Percentiles rank a stretch among this genome's conserved stretches.
These are phyloP conservation scores for Niebla homalea DNA, from an alignment of 495 filamentous ascomycete species.

Conservation along the genomic window DNA sequence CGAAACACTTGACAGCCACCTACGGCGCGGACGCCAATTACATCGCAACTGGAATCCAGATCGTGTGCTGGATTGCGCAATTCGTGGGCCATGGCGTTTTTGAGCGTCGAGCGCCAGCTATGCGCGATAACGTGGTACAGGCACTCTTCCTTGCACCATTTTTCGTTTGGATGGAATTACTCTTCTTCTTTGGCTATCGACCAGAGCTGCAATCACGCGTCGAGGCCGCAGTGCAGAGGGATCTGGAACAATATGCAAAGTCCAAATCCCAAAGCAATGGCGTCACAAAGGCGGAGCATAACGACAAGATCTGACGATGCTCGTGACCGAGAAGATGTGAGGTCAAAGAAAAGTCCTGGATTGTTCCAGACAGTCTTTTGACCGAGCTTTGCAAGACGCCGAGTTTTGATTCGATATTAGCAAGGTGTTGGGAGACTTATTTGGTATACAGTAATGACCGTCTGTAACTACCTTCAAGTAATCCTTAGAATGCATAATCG, in stretches of 20 bases:
- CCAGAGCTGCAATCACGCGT: conserved; percentile 72
- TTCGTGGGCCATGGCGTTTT: conserved; percentile 87
- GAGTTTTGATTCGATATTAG: too few relatives aligned
- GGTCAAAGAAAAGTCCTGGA: too few relatives aligned
- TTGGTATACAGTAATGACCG: too few relatives aligned
- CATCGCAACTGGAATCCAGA: conserved; percentile 51
- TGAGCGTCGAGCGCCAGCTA: conserved; percentile 74
- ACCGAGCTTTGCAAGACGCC: too few relatives aligned
- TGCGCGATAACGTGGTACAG: conserved; percentile 83
- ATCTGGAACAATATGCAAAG: conserved; percentile 46
- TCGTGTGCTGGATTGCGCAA: conserved; percentile 73
- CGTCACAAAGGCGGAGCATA: conserved; percentile 10
- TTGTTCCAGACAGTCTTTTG: too few relatives aligned
- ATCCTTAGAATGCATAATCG: too few relatives aligned
- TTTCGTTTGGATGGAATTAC: conserved; percentile 92
- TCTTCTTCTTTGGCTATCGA: conserved; percentile 85
- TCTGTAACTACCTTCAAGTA: too few relatives aligned
- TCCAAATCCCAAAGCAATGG: conserved; percentile 22
- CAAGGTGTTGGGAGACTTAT: too few relatives aligned
- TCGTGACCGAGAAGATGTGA: too few relatives aligned
- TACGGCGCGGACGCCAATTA: conserved; percentile 57
- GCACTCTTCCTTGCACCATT: conserved; percentile 91
- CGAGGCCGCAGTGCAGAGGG: conserved; percentile 56
- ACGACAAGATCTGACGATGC: too few relatives aligned
- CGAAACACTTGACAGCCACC: conserved; percentile 57